These are phyloP conservation scores for Dendrobium nobile DNA, from an alignment of 106 monocot species.

Conservation along the genomic window DNA sequence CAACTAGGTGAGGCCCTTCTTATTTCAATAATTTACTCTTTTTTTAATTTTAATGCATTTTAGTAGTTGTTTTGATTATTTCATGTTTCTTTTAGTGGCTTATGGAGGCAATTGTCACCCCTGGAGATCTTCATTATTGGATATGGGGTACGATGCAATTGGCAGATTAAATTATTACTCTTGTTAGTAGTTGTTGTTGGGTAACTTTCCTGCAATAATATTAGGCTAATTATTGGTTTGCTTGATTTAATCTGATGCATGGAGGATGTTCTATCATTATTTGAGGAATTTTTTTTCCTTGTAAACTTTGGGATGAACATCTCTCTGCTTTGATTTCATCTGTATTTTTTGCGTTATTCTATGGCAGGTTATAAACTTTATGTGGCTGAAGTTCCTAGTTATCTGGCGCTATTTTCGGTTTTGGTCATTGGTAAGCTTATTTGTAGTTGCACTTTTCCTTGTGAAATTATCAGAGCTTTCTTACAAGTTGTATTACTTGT, in stretches of 20 bases:
- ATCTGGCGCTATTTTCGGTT: constrained; percentile 98
- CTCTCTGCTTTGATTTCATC: not conserved
- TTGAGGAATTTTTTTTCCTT: not conserved
- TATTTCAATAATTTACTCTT: not conserved
- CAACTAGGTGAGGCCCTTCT: constrained; percentile 49
- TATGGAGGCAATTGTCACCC: constrained; percentile 76
- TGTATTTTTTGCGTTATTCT: constrained; percentile 1
- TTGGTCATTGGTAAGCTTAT: constrained; percentile 81
- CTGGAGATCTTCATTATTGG: constrained; percentile 87
- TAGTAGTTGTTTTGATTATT: not conserved
- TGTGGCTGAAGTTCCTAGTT: constrained; percentile 96
- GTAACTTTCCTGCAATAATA: not conserved
- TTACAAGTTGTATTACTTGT: not conserved
- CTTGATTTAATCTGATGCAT: not conserved
- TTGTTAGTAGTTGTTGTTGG: not conserved
- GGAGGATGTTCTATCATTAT: not conserved
- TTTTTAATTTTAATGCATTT: not conserved
- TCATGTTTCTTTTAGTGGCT: constrained; percentile 39
- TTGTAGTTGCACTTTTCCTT: not conserved
- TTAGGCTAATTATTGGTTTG: not conserved
- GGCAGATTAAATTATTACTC: not conserved
- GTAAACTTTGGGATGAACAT: not conserved
- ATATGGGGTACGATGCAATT: constrained; percentile 65
- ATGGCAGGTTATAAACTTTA: constrained; percentile 85
- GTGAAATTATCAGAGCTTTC: not conserved